Percentiles rank a stretch among this genome's conserved stretches.
These are phyloP conservation scores for Salvia sclarea DNA, from an alignment of 305 asterid genomes.

Conservation along the genomic window DNA sequence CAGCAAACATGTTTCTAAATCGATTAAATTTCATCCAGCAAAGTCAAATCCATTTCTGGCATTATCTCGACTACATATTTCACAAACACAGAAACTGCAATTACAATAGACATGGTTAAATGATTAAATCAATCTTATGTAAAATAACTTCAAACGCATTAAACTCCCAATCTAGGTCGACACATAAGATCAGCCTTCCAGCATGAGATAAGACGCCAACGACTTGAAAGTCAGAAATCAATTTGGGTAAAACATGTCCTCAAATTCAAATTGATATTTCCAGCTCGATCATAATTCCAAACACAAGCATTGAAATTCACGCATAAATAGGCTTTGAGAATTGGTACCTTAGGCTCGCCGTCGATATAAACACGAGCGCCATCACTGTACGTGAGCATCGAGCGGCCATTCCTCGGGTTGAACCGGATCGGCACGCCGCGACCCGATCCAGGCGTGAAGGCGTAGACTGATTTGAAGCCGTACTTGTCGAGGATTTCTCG, in stretches of 20 bases:
- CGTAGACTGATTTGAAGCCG: conserved; percentile 70
- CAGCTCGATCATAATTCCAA: conserved; percentile 9
- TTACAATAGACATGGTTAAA: not conserved
- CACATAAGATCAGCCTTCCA: not conserved
- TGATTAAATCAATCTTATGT: not conserved
- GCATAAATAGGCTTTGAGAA: too few species aligned
- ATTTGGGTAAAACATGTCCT: not conserved
- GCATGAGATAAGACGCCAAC: not conserved
- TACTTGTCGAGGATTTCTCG: conserved; percentile 74
- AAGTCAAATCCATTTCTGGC: too few species aligned
- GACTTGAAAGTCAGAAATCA: not conserved
- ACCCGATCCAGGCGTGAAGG: conserved; percentile 65
- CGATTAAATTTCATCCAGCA: not conserved
- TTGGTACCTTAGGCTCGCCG: conserved; percentile 81
- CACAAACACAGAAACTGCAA: conserved; percentile 3
- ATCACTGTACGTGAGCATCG: conserved; percentile 69
- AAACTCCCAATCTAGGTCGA: not conserved
- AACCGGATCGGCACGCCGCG: conserved; percentile 89
- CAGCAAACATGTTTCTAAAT: not conserved
- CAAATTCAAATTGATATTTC: conserved; percentile 9
- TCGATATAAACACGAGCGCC: conserved; percentile 69
- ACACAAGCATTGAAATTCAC: not conserved
- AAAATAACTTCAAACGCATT: not conserved
- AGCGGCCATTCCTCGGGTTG: conserved; percentile 76
- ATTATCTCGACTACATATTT: too few species aligned